Conservation (phyloP, 2,329 filamentous ascomycete genomes). For the Alternaria sp. region DNA sequence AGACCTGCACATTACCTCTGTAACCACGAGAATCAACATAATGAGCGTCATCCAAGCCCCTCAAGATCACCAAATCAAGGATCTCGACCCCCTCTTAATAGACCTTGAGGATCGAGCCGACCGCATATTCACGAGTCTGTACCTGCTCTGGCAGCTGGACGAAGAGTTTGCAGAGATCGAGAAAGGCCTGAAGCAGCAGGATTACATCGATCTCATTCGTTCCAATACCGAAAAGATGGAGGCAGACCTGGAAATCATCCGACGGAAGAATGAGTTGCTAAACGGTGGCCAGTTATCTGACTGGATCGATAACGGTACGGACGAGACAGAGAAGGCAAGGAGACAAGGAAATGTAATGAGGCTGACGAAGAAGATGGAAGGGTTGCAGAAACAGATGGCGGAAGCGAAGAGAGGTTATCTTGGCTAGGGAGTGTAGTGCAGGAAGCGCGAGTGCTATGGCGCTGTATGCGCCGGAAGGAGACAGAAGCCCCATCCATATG, state of each 20-base stretch:
- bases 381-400: conserved; percentile 11
- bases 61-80: not conserved
- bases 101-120: conserved; percentile 13
- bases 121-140: conserved; percentile 10
- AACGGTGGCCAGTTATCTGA: conserved; percentile 6
- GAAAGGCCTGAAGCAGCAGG: not conserved
- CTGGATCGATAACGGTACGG: conserved; percentile 8
- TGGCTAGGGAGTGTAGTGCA: not conserved
- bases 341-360: conserved; percentile 4
- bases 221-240: conserved; percentile 12
- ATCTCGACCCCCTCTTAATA: conserved; percentile 1
- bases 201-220: conserved; percentile 10
- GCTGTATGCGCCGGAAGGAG: too few species aligned
- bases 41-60: not conserved
- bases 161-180: not conserved
- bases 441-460: not conserved
- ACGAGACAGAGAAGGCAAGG: conserved; percentile 1
- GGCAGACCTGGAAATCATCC: conserved; percentile 9
- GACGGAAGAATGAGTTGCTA: conserved; percentile 3
- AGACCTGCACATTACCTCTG: not conserved
- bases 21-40: not conserved
- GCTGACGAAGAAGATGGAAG: conserved; percentile 4
- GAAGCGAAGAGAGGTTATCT: conserved; percentile 1
- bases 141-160: conserved; percentile 12
- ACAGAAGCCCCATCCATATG: not conserved